phyloP scores from a whole-genome alignment of 768 basidiomycete species.

The Boletus insuetus region DNA sequence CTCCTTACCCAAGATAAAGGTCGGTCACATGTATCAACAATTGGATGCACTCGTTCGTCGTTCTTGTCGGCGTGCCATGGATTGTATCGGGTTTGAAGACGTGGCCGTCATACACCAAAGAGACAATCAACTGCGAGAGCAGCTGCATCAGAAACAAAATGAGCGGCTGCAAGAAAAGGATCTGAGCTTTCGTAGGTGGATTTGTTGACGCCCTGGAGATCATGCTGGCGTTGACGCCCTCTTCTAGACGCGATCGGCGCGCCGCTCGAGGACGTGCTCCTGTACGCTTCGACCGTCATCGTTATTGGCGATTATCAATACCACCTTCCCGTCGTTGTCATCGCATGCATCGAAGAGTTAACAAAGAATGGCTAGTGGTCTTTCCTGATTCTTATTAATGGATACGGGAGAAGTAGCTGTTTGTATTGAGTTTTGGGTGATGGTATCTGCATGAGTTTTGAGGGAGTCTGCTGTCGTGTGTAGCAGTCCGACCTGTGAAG shows the following conservation, averaged over 20 bases:
- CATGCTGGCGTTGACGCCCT: not conserved
- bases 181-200: conserved; percentile 26
- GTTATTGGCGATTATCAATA: conserved; percentile 38
- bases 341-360: conserved; percentile 44
- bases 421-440: too few relatives aligned
- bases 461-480: too few relatives aligned
- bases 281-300: conserved; percentile 32
- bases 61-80: conserved; percentile 23
- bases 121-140: conserved; percentile 24
- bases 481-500: too few relatives aligned
- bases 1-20: conserved; percentile 16
- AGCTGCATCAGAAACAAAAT: conserved; percentile 18
- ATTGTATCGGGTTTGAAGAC: conserved; percentile 26
- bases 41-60: conserved; percentile 25
- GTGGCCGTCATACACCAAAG: conserved; percentile 13
- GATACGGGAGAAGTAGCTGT: too few relatives aligned
- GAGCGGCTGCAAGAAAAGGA: conserved; percentile 21
- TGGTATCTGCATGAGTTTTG: too few relatives aligned
- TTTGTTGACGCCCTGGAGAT: not conserved
- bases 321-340: conserved; percentile 37
- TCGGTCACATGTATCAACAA: conserved; percentile 23
- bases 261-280: conserved; percentile 33
- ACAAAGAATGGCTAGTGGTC: conserved; percentile 39
- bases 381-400: not conserved
- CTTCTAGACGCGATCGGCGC: conserved; percentile 36